These are phyloP conservation scores for Ochromonadaceae sp. DNA, from an alignment of 352 stramenopile genomes.

Conservation along the genomic window DNA sequence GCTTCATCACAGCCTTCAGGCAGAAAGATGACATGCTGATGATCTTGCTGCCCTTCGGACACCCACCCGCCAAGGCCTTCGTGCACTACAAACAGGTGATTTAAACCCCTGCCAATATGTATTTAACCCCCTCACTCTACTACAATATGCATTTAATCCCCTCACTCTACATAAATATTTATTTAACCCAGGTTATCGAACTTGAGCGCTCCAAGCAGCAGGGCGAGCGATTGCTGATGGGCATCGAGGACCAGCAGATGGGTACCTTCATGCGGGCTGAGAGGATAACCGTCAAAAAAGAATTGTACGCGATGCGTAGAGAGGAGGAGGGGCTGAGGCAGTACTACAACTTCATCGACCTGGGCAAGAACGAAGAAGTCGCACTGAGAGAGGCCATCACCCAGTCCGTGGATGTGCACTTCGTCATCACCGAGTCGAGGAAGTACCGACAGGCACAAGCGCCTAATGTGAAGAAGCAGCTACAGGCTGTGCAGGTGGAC, in stretches of 20 bases:
- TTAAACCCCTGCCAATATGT: too few relatives aligned
- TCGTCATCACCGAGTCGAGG: background rate
- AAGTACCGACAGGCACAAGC: background rate
- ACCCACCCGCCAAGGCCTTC: background rate
- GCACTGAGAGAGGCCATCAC: background rate
- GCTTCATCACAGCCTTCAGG: background rate
- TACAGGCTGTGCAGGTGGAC: background rate
- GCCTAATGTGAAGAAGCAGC: background rate
- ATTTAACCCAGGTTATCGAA: too few relatives aligned
- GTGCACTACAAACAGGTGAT: background rate
- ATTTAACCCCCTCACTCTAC: too few relatives aligned
- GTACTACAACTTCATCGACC: background rate
- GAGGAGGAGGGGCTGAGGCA: background rate
- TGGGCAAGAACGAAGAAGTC: background rate
- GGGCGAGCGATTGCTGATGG: background rate
- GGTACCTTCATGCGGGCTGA: background rate
- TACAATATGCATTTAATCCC: too few relatives aligned
- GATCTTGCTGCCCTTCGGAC: constrained; percentile 1
- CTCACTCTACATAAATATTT: too few relatives aligned
- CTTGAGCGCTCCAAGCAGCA: background rate
- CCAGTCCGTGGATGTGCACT: background rate
- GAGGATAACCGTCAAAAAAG: background rate
- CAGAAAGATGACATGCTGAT: background rate
- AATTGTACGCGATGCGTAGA: background rate
- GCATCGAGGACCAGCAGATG: background rate